Conservation (phyloP, 2,329 filamentous ascomycete genomes). For the Fusarium newnesense region DNA sequence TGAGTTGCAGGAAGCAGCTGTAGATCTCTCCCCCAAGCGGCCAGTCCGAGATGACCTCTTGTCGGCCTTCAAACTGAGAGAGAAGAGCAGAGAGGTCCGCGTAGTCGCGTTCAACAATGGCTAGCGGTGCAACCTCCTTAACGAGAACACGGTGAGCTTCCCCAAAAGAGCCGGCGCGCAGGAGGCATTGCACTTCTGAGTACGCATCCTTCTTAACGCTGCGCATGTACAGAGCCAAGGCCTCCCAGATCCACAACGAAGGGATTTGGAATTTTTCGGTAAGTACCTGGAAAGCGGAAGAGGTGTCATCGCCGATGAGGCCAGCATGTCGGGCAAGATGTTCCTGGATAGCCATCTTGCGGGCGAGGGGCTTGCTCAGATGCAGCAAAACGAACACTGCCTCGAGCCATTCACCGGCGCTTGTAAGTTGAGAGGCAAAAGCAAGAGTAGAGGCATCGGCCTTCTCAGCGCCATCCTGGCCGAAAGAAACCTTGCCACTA, state of each 20-base stretch:
- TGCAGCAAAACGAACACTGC: conserved; percentile 83
- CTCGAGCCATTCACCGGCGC: conserved; percentile 73
- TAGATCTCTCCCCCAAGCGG: conserved; percentile 84
- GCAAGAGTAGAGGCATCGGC: conserved; percentile 73
- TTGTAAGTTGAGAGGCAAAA: conserved; percentile 72
- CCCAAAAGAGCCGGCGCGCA: conserved; percentile 78
- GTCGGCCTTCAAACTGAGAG: conserved; percentile 73
- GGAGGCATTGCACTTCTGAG: conserved; percentile 80
- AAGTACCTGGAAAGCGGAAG: conserved; percentile 67
- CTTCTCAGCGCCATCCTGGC: conserved; percentile 66
- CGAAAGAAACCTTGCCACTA: conserved; percentile 62
- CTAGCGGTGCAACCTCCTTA: conserved; percentile 80
- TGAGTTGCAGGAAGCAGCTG: conserved; percentile 65
- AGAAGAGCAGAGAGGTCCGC: conserved; percentile 75
- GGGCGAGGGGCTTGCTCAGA: conserved; percentile 70
- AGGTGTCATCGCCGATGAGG: conserved; percentile 68
- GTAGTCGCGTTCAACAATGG: conserved; percentile 86
- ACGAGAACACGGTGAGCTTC: conserved; percentile 89
- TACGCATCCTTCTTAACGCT: conserved; percentile 75
- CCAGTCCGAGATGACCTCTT: conserved; percentile 77
- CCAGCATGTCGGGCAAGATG: conserved; percentile 78
- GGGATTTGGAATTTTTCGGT: conserved; percentile 77
- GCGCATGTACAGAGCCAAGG: conserved; percentile 85
- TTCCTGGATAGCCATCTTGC: conserved; percentile 75
- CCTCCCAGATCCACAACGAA: conserved; percentile 83